phyloP scores from a whole-genome alignment of 225 moss, liverwort and hornwort genomes.

The Physcomitrium patens region DNA sequence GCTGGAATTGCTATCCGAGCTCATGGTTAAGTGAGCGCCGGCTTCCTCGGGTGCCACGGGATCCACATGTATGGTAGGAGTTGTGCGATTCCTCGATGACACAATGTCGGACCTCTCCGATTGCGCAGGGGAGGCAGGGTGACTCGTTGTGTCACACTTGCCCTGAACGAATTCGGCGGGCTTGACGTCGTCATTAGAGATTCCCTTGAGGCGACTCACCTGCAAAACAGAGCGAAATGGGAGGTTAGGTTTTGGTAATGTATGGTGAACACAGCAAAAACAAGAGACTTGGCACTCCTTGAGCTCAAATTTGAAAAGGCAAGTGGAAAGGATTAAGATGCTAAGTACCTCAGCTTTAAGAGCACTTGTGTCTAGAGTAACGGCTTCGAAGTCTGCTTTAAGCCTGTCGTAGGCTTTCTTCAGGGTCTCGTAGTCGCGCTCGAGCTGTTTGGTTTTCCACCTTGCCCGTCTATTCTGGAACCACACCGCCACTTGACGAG shows the following conservation, averaged over 20 bases:
- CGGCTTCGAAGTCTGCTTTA: conserved; percentile 62
- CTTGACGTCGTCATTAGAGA: conserved; percentile 25
- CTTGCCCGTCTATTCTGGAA: conserved; percentile 95
- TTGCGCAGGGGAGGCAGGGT: conserved; percentile 25
- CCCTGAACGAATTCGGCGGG: conserved; percentile 25
- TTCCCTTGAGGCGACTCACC: conserved; percentile 41
- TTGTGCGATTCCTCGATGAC: conserved; percentile 20
- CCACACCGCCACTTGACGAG: conserved; percentile 97
- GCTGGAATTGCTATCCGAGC: conserved; percentile 78
- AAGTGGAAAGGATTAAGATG: neutral
- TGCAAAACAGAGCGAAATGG: neutral
- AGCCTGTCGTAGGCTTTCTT: conserved; percentile 74
- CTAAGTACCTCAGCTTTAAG: conserved; percentile 70
- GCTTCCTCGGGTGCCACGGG: neutral
- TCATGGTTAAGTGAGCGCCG: conserved; percentile 33
- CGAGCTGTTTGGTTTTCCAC: conserved; percentile 97
- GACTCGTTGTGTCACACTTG: conserved; percentile 18
- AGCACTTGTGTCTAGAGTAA: conserved; percentile 66
- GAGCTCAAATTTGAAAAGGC: neutral
- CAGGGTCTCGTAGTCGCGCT: conserved; percentile 89
- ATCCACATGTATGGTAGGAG: conserved; percentile 28
- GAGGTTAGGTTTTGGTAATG: too few species aligned
- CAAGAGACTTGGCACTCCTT: too few species aligned
- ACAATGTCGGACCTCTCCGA: conserved; percentile 41
- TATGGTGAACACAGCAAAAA: too few species aligned